phyloP scores from a whole-genome alignment of 768 basidiomycete species.

The Leucocoprinus birnbaumii region DNA sequence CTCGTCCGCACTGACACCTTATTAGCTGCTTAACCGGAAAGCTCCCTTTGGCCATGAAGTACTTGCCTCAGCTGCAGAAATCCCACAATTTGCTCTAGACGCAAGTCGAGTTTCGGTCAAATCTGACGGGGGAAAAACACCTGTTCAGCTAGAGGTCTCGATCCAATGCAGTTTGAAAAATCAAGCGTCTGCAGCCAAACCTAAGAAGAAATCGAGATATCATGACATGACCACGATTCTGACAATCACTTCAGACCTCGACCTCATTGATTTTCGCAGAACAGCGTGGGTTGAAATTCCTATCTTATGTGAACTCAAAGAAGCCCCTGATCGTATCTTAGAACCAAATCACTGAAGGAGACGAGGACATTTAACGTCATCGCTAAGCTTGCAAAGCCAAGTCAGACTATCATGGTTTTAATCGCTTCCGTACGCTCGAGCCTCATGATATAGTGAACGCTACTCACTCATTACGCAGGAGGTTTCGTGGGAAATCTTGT shows the following conservation, averaged over 20 bases:
- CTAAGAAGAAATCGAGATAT: conserved; percentile 40
- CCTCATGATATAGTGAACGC: neutral
- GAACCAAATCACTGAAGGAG: conserved; percentile 65
- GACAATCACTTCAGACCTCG: conserved; percentile 71
- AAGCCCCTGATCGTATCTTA: conserved; percentile 24
- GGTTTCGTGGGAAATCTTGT: conserved; percentile 64
- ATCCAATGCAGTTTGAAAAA: conserved; percentile 53
- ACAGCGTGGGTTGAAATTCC: conserved; percentile 54
- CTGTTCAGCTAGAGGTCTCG: conserved; percentile 54
- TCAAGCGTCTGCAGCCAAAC: conserved; percentile 22
- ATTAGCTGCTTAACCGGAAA: conserved; percentile 69
- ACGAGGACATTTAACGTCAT: conserved; percentile 58
- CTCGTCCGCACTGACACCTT: neutral
- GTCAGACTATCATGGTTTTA: conserved; percentile 60
- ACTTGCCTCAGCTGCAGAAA: conserved; percentile 52
- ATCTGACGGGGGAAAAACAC: conserved; percentile 42
- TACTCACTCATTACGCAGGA: conserved; percentile 44
- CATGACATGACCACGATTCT: conserved; percentile 69
- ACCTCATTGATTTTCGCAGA: conserved; percentile 76
- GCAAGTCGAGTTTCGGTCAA: conserved; percentile 45
- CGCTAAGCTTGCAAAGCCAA: conserved; percentile 67
- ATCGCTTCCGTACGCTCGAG: conserved; percentile 54
- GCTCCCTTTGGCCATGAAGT: conserved; percentile 75
- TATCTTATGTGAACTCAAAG: neutral
- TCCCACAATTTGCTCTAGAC: conserved; percentile 62